Evolutionary conservation across 176 grass and related monocot species (phyloP), one percentile per base, ranked within the genome.

Genomic region (Cenchrus purpureus): DNA sequence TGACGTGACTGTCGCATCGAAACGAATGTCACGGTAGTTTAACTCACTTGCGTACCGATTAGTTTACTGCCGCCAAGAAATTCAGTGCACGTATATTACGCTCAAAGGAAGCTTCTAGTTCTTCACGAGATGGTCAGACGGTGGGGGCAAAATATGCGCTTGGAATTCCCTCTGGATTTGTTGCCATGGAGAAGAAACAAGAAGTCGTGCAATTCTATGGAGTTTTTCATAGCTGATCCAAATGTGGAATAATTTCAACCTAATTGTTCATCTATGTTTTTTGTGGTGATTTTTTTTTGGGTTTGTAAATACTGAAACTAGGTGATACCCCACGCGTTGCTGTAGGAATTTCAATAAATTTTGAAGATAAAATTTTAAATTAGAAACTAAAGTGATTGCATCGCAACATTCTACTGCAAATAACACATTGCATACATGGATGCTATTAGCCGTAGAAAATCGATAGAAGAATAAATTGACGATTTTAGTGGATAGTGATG

Each of bases 61-160:
- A 58, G 34, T 68, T 76, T 77, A 85, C 83, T 45, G 1, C 2
- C 3, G 73, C 34, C 83, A 14, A 77, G 44, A 85, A 58, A 85
- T 85, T 77, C 72, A 44, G 28, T 43, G 51, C 54, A 15, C 5
- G 12, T 62, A 0, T 42, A 42, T 20, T 20, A 22, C 44, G 10
- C 20, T 7, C 12, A 14, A 42, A 58, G 4, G 68, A 80, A 73
- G 65, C 65, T 79, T 79, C 76, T 64, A 86, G 84, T 46, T 14
- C 31, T 86, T 86, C 68, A 79, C 76, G 76, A 65, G 83, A 75
- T 75, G 66, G 37, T 25, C 20, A 8, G 2, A 14, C 17, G 49
- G 16, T 14, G 32, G 9, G 45, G 17, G 9, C 4, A 4, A 40
- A 40, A 40, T 34, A 40, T 4, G 37, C 37, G 43, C 31, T 46